Conservation (phyloP, 228 moss, liverwort and hornwort genomes). For the Sphagnum magellanicum region DNA sequence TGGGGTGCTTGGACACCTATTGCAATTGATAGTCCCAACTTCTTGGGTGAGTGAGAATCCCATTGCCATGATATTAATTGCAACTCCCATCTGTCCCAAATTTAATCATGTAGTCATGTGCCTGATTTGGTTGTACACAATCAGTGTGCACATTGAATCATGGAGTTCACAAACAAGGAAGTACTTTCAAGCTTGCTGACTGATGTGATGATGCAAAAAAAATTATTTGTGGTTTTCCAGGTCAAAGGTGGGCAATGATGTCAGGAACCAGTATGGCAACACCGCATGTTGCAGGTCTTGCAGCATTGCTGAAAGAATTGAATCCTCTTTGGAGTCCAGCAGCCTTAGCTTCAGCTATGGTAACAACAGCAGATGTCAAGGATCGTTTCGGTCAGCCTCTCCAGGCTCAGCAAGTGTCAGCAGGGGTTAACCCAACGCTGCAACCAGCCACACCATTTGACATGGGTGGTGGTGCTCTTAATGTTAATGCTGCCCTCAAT, state of each 20-base stretch:
- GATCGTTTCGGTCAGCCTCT: constrained; percentile 50
- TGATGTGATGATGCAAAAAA: background rate
- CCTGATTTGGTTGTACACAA: background rate
- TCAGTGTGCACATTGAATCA: background rate
- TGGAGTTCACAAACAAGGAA: background rate
- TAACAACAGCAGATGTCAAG: constrained; percentile 53
- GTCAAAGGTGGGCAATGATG: constrained; percentile 75
- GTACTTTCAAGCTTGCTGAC: background rate
- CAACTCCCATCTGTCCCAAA: background rate
- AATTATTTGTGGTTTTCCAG: constrained; percentile 15
- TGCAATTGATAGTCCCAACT: constrained; percentile 58
- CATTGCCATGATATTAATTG: no score
- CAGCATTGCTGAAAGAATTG: constrained; percentile 58
- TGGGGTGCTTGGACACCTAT: constrained; percentile 88
- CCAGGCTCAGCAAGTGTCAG: constrained; percentile 62
- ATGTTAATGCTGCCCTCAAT: constrained; percentile 55
- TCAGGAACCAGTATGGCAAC: constrained; percentile 96
- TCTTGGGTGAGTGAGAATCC: constrained; percentile 28
- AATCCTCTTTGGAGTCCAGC: constrained; percentile 76
- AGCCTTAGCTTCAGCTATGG: constrained; percentile 66
- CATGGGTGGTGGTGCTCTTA: constrained; percentile 75
- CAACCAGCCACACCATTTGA: constrained; percentile 73
- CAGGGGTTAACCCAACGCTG: constrained; percentile 29
- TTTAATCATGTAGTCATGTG: background rate
- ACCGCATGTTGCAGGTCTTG: constrained; percentile 78